Conservation (phyloP, 805 yeast genomes). For the Saccharomycopsis javanensis region DNA sequence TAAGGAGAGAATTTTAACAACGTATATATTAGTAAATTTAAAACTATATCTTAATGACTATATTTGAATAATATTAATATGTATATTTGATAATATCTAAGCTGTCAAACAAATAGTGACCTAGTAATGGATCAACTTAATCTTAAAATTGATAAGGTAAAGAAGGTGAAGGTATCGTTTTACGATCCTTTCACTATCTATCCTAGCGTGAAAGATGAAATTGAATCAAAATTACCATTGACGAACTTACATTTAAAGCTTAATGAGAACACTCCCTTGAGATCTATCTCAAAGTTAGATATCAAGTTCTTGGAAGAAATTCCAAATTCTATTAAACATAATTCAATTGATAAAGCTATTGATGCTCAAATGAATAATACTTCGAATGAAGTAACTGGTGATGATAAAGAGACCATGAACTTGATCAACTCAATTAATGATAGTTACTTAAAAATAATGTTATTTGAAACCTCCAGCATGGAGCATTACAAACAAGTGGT, state of each 20-base stretch:
- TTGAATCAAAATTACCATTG: constrained; percentile 42
- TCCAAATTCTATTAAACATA: constrained; percentile 27
- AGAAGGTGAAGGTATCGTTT: constrained; percentile 27
- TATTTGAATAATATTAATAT: neutral
- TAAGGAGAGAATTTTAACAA: neutral
- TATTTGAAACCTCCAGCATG: constrained; percentile 52
- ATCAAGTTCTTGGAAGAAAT: constrained; percentile 49
- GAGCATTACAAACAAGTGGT: constrained; percentile 74
- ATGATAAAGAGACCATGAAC: constrained; percentile 7
- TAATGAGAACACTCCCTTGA: constrained; percentile 39
- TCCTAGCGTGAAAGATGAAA: constrained; percentile 33
- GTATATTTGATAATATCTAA: too few species aligned
- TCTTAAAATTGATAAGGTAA: neutral
- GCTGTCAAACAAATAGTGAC: too few species aligned
- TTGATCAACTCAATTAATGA: constrained; percentile 29
- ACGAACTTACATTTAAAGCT: constrained; percentile 64
- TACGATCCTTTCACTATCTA: constrained; percentile 67
- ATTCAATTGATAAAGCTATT: constrained; percentile 11
- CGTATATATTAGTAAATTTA: neutral
- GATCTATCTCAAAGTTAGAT: constrained; percentile 53
- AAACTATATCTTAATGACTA: neutral
- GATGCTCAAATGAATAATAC: constrained; percentile 13
- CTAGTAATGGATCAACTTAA: neutral
- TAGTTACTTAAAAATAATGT: constrained; percentile 57
- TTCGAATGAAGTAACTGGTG: neutral